Conservation (phyloP, 2,329 filamentous ascomycete species). For the Chrysoporthe deuterocubensis region DNA sequence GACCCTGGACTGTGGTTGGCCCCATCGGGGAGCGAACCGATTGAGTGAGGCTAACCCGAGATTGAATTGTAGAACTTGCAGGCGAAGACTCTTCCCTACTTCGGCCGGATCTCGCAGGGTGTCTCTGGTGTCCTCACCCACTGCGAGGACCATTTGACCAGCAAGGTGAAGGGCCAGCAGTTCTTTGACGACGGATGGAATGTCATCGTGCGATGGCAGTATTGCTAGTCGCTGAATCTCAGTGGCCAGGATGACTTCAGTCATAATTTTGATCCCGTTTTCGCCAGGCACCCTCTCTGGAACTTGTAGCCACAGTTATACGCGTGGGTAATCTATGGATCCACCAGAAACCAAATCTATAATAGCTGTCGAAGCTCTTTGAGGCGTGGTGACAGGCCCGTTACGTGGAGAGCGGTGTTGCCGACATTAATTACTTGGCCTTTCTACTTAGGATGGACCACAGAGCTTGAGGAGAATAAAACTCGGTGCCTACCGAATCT, state of each 20-base stretch:
- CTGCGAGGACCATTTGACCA: not conserved
- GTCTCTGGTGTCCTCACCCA: not conserved
- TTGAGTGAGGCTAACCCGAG: not conserved
- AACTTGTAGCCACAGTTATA: not conserved
- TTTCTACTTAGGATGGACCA: not conserved
- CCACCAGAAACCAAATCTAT: not conserved
- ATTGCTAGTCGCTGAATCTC: not conserved
- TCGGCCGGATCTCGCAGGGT: not conserved
- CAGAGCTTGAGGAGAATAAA: not conserved
- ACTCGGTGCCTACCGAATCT: no score
- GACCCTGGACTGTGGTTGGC: no score
- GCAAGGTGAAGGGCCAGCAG: constrained; percentile 6
- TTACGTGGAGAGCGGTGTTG: not conserved
- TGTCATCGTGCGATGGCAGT: constrained; percentile 4
- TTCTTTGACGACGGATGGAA: constrained; percentile 16
- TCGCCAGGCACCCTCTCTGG: not conserved
- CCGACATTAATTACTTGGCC: not conserved
- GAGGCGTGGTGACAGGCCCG: not conserved
- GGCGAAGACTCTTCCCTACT: not conserved
- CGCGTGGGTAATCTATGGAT: not conserved
- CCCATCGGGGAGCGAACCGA: not conserved
- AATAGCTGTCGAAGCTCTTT: not conserved
- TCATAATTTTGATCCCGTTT: not conserved
- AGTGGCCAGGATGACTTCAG: not conserved
- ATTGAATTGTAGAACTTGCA: not conserved